Percentiles rank a stretch among this genome's conserved stretches.
Evolutionary conservation across 345 rosid genomes (phyloP).

Genomic region (Ailanthus altissimus): DNA sequence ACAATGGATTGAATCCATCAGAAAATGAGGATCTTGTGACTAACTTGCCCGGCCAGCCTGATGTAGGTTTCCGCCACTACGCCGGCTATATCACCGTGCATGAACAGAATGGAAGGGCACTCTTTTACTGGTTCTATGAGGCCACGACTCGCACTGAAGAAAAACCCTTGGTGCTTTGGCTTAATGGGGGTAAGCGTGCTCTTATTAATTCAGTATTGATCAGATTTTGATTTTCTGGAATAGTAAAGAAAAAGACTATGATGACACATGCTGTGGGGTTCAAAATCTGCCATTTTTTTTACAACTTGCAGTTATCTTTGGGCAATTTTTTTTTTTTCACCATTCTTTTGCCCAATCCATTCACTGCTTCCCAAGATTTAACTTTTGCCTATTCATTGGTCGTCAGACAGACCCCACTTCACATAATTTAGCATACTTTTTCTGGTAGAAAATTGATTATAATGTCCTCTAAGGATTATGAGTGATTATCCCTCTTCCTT

Average conservation of each 20-base stretch:
- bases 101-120: slow-evolving; percentile 61
- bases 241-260: too few species aligned
- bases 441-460: slow-evolving; percentile 19
- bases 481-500: slow-evolving; percentile 19
- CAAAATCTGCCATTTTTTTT: background rate
- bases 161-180: slow-evolving; percentile 90
- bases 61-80: slow-evolving; percentile 59
- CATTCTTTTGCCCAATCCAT: background rate
- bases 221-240: background rate
- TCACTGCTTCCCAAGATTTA: slow-evolving; percentile 13
- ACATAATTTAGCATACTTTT: slow-evolving; percentile 12
- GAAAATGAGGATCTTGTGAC: slow-evolving; percentile 53
- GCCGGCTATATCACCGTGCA: slow-evolving; percentile 79
- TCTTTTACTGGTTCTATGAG: slow-evolving; percentile 93
- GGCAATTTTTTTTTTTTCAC: background rate
- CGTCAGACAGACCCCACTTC: slow-evolving; percentile 12
- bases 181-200: slow-evolving; percentile 76
- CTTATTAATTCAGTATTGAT: background rate
- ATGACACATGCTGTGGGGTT: background rate
- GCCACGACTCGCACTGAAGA: slow-evolving; percentile 51
- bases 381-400: slow-evolving; percentile 21
- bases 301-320: too few species aligned
- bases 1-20: slow-evolving; percentile 21
- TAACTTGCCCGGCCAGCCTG: slow-evolving; percentile 67
- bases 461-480: slow-evolving; percentile 10